These are phyloP conservation scores for Candolleomyces eurysporus DNA, from an alignment of 768 basidiomycete species.

Conservation along the genomic window DNA sequence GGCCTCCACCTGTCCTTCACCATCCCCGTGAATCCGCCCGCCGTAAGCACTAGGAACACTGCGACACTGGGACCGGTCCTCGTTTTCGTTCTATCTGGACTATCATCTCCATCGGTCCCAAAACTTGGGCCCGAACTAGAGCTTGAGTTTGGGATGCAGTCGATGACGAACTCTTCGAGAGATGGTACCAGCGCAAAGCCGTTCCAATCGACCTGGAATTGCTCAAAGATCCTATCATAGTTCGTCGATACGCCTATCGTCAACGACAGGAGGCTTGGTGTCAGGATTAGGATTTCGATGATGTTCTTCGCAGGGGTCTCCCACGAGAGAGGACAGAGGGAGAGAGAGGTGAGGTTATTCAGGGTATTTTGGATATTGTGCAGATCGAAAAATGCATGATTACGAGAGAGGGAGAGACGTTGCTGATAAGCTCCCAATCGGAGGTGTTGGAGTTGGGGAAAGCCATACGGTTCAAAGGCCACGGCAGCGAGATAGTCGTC, in stretches of 20 bases:
- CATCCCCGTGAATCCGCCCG: constrained; percentile 3
- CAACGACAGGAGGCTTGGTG: background rate
- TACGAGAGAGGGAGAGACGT: too few species aligned
- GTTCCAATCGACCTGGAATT: constrained; percentile 9
- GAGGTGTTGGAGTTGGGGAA: background rate
- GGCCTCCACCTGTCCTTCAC: constrained; percentile 6
- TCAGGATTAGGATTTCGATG: background rate
- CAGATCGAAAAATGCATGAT: background rate
- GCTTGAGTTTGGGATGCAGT: background rate
- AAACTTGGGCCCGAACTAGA: background rate
- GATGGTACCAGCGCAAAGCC: background rate
- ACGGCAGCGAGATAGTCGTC: background rate
- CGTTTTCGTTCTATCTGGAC: background rate
- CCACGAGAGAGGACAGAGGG: constrained; percentile 3
- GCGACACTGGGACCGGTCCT: background rate
- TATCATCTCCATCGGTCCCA: background rate
- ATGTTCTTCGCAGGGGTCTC: background rate
- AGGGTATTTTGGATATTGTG: background rate
- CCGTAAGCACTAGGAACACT: background rate
- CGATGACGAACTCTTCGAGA: constrained; percentile 1
- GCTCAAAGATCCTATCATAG: constrained; percentile 7
- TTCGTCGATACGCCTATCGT: constrained; percentile 3
- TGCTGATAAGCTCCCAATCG: constrained; percentile 2
- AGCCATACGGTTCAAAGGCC: background rate
- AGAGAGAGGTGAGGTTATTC: constrained; percentile 2